Evolutionary conservation across 495 filamentous ascomycete species (phyloP), one percentile per base, ranked within the genome.

Genomic region (Bombardia bombarda): DNA sequence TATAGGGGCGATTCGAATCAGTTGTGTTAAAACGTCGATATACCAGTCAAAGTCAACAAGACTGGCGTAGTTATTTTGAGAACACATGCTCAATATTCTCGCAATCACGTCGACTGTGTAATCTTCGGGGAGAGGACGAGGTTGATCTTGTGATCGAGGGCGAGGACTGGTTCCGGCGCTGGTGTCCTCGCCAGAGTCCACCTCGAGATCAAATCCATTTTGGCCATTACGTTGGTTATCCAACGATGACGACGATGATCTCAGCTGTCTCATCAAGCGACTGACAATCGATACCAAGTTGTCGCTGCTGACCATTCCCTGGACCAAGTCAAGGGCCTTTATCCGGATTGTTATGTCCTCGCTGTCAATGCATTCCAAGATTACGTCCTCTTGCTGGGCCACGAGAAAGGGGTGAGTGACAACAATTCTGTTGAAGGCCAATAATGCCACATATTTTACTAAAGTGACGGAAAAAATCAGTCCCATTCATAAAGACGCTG

Each of bases 371-470:
- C 92, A 98, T 45, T 90, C 80, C 57, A 96, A 75, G 40, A 98
- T 95, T 36, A 97, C 90, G 57, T 95, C 88, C 64, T 93, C 87
- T 53, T 98, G 92, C 58, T 86, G 70, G 2, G 84, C 80, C 25
- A 98, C 90, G 32, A 98, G 74, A 53, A 81, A 77, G 0, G 92
- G 82, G 55, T 98, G 88, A 4, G 88, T 87, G 7, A 71, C 55
- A n/a, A 95, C 90, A 50, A 98, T 95, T 52, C 84, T 84, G 40
- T 90, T 90, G 67, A 97, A 90, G 13, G 93, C 92, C 26, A 98
- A 75, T 23, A 98, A 72, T 5, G 93, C 92, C 39, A 98, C 93
- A 58, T 96, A 98, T 81, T 92, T 95, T 36, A 98, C 87, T 94
- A 21, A 10, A 17, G 2, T 16, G 18, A 19, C 21, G 1, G 2